Percentiles rank a stretch among this genome's conserved stretches.
These are phyloP conservation scores for Clonostachys rhizophaga DNA, from an alignment of 2,329 filamentous ascomycete species.

Conservation along the genomic window DNA sequence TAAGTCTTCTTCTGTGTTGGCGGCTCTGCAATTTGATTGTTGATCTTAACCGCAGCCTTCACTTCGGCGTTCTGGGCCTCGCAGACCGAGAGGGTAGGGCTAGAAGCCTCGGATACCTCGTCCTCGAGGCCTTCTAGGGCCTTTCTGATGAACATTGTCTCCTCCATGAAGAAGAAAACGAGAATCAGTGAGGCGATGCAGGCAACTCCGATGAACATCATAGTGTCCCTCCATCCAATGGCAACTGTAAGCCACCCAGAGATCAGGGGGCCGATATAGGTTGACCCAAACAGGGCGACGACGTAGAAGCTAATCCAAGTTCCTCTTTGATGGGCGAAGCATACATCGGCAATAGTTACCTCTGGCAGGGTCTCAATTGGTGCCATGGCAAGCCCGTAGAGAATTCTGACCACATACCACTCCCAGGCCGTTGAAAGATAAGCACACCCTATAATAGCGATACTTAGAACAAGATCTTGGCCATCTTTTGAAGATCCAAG, in stretches of 20 bases:
- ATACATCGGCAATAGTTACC: slow-evolving; percentile 34
- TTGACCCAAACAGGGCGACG: slow-evolving; percentile 16
- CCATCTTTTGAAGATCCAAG: neutral
- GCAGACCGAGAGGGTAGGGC: too few species aligned
- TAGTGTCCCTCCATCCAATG: slow-evolving; percentile 16
- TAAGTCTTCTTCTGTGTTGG: too few species aligned
- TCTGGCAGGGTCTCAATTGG: slow-evolving; percentile 42
- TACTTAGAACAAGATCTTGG: neutral
- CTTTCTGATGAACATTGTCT: slow-evolving; percentile 45
- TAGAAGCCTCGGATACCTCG: neutral
- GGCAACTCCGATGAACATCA: slow-evolving; percentile 33
- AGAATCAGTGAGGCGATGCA: slow-evolving; percentile 24
- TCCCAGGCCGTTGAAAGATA: slow-evolving; percentile 17
- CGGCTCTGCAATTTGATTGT: neutral
- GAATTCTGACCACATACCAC: slow-evolving; percentile 36
- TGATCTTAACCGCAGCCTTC: too few species aligned
- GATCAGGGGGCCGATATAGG: slow-evolving; percentile 2
- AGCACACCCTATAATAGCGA: neutral
- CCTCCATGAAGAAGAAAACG: slow-evolving; percentile 54
- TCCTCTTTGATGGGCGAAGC: slow-evolving; percentile 33
- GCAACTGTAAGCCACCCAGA: slow-evolving; percentile 6
- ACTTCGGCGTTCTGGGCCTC: too few species aligned
- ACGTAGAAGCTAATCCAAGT: slow-evolving; percentile 37
- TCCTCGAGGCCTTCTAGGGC: neutral
- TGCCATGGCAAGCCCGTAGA: slow-evolving; percentile 35